A percentile compares a stretch with the other conserved stretches of the same genome.
phyloP scores from a whole-genome alignment of 2,329 filamentous ascomycete species.

The Verticillium albo-atrum region DNA sequence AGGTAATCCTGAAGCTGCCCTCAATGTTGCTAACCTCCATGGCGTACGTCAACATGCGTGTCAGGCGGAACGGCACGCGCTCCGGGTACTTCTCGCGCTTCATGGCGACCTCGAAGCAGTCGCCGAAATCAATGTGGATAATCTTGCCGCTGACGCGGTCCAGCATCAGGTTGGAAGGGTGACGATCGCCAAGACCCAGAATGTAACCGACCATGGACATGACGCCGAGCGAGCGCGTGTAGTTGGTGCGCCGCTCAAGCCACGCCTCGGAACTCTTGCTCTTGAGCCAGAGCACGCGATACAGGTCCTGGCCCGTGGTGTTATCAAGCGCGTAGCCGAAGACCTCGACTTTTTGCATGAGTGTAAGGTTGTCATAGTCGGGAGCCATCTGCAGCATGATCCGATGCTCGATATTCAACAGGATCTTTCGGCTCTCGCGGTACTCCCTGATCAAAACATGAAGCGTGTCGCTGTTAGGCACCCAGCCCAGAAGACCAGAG shows the following conservation, averaged over 20 bases:
- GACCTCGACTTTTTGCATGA: conserved; percentile 99
- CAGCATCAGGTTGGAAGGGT: conserved; percentile 97
- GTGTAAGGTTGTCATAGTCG: conserved; percentile 95
- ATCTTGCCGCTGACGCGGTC: conserved; percentile 95
- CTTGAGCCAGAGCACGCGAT: conserved; percentile 97
- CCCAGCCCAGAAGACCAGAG: conserved; percentile 92
- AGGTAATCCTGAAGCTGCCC: conserved; percentile 96
- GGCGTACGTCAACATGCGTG: conserved; percentile 97
- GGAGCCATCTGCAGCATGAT: conserved; percentile 99
- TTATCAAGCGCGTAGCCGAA: conserved; percentile 99
- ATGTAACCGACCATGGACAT: conserved; percentile 99
- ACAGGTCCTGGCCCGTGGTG: conserved; percentile 96
- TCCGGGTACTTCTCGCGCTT: conserved; percentile 99
- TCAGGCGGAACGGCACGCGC: conserved; percentile 93
- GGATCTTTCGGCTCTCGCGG: conserved; percentile 91
- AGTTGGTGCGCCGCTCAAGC: conserved; percentile 97
- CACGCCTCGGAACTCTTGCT: conserved; percentile 97
- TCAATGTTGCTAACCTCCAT: conserved; percentile 99
- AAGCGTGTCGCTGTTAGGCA: conserved; percentile 94
- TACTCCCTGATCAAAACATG: conserved; percentile 97
- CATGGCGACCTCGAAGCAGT: conserved; percentile 99
- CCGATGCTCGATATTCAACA: conserved; percentile 97
- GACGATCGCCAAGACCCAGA: conserved; percentile 89
- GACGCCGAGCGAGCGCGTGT: conserved; percentile 91
- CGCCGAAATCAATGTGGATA: conserved; percentile 97